Evolutionary conservation across 192 early-diverging fungal genomes (phyloP).

Genomic region (Backusella luteola): DNA sequence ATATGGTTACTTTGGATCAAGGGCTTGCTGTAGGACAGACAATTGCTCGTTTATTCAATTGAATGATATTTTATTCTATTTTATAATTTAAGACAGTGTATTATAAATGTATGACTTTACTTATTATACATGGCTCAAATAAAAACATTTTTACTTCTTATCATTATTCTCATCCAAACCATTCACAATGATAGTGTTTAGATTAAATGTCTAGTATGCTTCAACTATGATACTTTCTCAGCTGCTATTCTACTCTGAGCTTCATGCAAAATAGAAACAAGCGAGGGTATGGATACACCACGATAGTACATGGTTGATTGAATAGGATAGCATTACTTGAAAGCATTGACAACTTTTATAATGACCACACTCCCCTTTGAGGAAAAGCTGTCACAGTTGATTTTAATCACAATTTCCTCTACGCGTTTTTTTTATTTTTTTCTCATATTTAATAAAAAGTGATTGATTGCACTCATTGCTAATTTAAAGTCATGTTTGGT

Average conservation of each 20-base stretch:
- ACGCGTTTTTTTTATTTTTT: conserved; percentile 8
- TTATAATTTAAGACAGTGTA: too few species aligned
- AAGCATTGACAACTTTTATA: too few species aligned
- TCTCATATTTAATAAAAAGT: neutral
- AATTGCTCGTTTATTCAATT: neutral
- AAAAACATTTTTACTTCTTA: neutral
- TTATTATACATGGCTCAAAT: neutral
- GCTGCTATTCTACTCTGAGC: conserved; percentile 1
- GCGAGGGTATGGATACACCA: too few species aligned
- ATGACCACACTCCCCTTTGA: neutral
- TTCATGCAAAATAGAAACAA: too few species aligned
- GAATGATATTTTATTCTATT: neutral
- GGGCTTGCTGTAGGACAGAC: neutral
- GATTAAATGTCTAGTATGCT: too few species aligned
- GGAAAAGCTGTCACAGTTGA: neutral
- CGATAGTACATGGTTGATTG: too few species aligned
- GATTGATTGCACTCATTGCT: conserved; percentile 2
- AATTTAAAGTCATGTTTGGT: conserved; percentile 7
- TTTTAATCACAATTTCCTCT: neutral
- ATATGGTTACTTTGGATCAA: conserved; percentile 11
- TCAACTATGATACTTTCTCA: too few species aligned
- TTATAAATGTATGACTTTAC: neutral
- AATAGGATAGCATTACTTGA: too few species aligned
- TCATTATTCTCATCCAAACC: neutral
- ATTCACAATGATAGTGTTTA: neutral